Evolutionary conservation across 169 alveolate species (phyloP), one percentile per base, ranked within the genome.

Genomic region (Plasmodium vivax): DNA sequence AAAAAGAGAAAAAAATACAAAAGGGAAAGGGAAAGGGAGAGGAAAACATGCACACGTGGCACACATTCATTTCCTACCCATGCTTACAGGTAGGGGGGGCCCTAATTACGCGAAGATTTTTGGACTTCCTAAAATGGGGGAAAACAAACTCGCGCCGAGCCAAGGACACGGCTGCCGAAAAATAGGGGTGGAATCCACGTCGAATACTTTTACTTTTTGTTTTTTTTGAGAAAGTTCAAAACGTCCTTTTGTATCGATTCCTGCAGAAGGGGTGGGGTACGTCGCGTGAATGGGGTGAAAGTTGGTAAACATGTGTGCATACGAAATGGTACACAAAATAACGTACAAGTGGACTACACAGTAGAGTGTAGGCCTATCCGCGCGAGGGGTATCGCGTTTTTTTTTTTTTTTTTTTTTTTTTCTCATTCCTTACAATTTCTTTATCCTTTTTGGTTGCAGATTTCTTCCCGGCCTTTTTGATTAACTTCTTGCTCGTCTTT

Each of bases 201-300:
- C 88, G 27, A 16, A 45, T 45, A 30, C 12, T 62, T 7, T 30
- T 82, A 84, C 41, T 34, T 45, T 74, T 77, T 75, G 71, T 19
- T 34, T 5, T 32, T 87, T 36, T 77, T 77, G 56, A 90, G 94
- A 82, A 90, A 81, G 0, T 90, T 90, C 54, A 90, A 90, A 45
- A 90, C 85, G 14, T 90, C 94, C 90, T 90, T 90, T 71, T 72
- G 68, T 43, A 90, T 90, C 10, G 54, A 68, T 90, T 90, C 80
- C 94, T 90, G 83, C 32, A 80, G 83, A 36, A 8, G 54, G 36
- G 71, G 62, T 14, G 62, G 23, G 62, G 23, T 51, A 23, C 54
- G 54, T 16, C 54, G 8, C 4, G 58, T 47, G 58, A 47, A 47
- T 47, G 19, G 19, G 19, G 58, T 10, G 58, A 47, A 43, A 8